A percentile compares a stretch with the other conserved stretches of the same genome.
phyloP scores from a whole-genome alignment of 2,329 filamentous ascomycete species.

The Ophiostoma quercus region DNA sequence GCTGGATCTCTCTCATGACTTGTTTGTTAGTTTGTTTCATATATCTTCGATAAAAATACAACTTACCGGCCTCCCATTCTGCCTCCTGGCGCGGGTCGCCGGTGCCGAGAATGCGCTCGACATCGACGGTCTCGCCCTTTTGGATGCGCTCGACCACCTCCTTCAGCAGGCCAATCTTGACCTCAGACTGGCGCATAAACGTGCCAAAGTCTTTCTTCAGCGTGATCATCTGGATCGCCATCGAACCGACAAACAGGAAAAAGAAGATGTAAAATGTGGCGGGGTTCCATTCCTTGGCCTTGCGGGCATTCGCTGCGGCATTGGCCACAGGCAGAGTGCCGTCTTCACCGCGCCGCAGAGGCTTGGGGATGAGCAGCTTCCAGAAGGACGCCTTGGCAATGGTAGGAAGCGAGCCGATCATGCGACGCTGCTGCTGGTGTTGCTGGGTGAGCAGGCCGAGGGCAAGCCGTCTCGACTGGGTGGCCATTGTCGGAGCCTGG shows the following conservation, averaged over 20 bases:
- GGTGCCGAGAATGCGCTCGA: conserved; percentile 74
- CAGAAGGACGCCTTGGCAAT: conserved; percentile 52
- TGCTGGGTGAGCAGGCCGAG: background rate
- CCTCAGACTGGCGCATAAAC: conserved; percentile 70
- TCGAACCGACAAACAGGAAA: conserved; percentile 84
- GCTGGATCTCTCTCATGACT: conserved; percentile 64
- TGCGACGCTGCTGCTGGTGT: background rate
- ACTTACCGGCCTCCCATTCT: conserved; percentile 77
- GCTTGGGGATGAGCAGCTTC: conserved; percentile 64
- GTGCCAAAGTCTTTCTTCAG: conserved; percentile 69
- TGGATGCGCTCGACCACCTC: conserved; percentile 70
- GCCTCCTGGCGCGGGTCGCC: conserved; percentile 68
- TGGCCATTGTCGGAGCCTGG: conserved; percentile 2
- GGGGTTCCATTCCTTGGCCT: conserved; percentile 67
- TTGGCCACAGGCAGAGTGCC: conserved; percentile 34
- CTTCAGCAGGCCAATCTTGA: conserved; percentile 67
- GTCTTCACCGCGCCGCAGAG: conserved; percentile 45
- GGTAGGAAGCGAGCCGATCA: conserved; percentile 29
- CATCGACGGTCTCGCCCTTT: conserved; percentile 72
- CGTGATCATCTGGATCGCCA: conserved; percentile 87
- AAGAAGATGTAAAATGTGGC: conserved; percentile 78
- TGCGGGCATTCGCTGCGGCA: conserved; percentile 36
- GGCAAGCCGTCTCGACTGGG: background rate
- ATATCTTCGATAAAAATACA: too few species aligned
- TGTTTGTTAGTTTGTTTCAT: conserved; percentile 4